A percentile compares a stretch with the other conserved stretches of the same genome.
phyloP scores from a whole-genome alignment of 768 basidiomycete genomes.

The Epithele typhae region DNA sequence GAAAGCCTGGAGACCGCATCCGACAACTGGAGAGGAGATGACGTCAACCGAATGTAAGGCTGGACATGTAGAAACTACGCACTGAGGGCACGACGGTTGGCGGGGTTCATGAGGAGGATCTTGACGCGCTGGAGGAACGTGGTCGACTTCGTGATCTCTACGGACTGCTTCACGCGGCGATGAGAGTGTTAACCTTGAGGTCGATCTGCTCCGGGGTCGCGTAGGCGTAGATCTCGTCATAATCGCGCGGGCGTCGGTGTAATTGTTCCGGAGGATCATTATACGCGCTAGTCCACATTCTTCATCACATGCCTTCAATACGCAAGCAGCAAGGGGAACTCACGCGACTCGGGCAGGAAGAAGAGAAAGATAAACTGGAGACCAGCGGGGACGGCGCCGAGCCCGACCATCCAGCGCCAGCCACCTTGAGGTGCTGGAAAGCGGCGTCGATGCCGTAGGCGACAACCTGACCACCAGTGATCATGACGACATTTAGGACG shows the following conservation, averaged over 20 bases:
- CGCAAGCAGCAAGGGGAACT: conserved; percentile 23
- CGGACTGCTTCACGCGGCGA: conserved; percentile 57
- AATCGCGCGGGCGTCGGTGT: conserved; percentile 46
- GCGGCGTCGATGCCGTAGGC: conserved; percentile 73
- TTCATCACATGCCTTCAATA: too few species aligned
- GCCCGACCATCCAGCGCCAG: conserved; percentile 84
- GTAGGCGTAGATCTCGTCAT: conserved; percentile 66
- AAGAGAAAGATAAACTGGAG: conserved; percentile 57
- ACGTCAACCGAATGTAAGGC: too few species aligned
- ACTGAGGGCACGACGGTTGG: conserved; percentile 71
- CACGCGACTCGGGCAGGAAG: conserved; percentile 77
- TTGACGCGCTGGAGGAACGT: conserved; percentile 52
- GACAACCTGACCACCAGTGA: conserved; percentile 77
- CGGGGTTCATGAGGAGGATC: conserved; percentile 50
- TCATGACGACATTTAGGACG: conserved; percentile 77
- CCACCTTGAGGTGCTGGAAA: conserved; percentile 54
- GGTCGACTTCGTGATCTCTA: conserved; percentile 57
- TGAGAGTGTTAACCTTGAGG: conserved; percentile 60
- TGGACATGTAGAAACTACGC: conserved; percentile 19
- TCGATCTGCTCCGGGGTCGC: conserved; percentile 64
- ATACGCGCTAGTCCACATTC: conserved; percentile 48
- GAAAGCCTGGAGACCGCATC: conserved; percentile 77
- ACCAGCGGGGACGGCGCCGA: conserved; percentile 65
- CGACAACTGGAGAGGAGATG: conserved; percentile 48
- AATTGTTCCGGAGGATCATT: conserved; percentile 51